Evolutionary conservation across 768 basidiomycete genomes (phyloP).

Genomic region (Panaeolus papilionaceus): DNA sequence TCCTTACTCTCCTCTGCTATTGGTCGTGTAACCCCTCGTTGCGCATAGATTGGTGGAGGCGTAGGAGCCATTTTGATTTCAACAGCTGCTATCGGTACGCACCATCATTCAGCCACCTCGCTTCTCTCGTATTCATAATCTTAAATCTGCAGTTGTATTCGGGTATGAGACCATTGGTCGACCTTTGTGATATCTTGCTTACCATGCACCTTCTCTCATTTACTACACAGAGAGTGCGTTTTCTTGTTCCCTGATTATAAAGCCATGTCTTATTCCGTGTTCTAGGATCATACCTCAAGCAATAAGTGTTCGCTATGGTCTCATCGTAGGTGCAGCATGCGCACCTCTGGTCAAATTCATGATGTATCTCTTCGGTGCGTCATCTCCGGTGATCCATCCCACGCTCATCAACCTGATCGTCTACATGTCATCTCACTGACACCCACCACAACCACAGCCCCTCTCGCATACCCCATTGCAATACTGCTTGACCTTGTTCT

Average conservation of each 20-base stretch:
- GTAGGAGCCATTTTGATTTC: slow-evolving; percentile 80
- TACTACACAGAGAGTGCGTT: slow-evolving; percentile 59
- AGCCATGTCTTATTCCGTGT: background rate
- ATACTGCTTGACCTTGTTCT: slow-evolving; percentile 85
- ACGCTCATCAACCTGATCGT: slow-evolving; percentile 16
- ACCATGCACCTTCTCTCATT: background rate
- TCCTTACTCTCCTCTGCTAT: background rate
- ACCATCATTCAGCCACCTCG: background rate
- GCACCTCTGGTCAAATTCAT: slow-evolving; percentile 75
- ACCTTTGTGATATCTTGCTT: background rate
- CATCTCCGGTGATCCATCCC: slow-evolving; percentile 29
- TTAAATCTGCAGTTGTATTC: slow-evolving; percentile 69
- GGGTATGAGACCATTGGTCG: slow-evolving; percentile 57
- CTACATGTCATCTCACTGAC: background rate
- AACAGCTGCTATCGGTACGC: slow-evolving; percentile 71
- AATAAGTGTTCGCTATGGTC: slow-evolving; percentile 78
- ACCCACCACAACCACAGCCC: slow-evolving; percentile 46
- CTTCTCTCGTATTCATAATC: slow-evolving; percentile 15
- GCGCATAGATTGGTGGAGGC: slow-evolving; percentile 59
- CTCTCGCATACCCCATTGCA: slow-evolving; percentile 83
- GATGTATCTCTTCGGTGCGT: slow-evolving; percentile 67
- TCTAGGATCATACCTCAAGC: slow-evolving; percentile 73
- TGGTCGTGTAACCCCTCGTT: no score
- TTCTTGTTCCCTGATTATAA: background rate
- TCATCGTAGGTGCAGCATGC: slow-evolving; percentile 79